These are phyloP conservation scores for Candida verbasci DNA, from an alignment of 805 yeast species.

Conservation along the genomic window DNA sequence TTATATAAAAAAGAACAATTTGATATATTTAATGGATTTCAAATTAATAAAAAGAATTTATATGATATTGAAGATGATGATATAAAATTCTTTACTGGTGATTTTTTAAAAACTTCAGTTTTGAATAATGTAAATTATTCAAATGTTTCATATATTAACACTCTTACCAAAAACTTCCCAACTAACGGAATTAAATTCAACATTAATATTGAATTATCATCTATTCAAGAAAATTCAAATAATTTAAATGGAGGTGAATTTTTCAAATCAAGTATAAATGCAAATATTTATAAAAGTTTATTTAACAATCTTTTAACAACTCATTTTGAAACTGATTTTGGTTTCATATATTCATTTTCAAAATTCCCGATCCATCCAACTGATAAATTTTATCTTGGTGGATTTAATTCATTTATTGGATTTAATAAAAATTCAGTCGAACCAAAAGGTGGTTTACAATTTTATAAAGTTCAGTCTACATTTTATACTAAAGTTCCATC, in stretches of 20 bases:
- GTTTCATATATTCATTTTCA: slow-evolving; percentile 45
- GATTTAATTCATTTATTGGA: slow-evolving; percentile 68
- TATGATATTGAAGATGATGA: slow-evolving; percentile 43
- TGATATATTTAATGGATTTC: slow-evolving; percentile 47
- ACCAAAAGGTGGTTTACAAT: slow-evolving; percentile 68
- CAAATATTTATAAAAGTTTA: slow-evolving; percentile 37
- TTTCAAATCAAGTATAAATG: slow-evolving; percentile 29
- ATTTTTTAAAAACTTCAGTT: slow-evolving; percentile 31
- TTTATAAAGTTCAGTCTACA: slow-evolving; percentile 52
- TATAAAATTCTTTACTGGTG: slow-evolving; percentile 28
- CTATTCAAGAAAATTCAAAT: slow-evolving; percentile 26
- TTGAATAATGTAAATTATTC: slow-evolving; percentile 21
- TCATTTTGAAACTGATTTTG: slow-evolving; percentile 47
- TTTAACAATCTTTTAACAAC: slow-evolving; percentile 45
- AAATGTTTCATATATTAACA: slow-evolving; percentile 18
- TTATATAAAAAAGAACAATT: slow-evolving; percentile 29
- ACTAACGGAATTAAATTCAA: slow-evolving; percentile 57
- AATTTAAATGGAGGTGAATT: slow-evolving; percentile 19
- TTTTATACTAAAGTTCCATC: slow-evolving; percentile 58
- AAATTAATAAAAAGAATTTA: slow-evolving; percentile 54
- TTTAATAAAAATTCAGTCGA: slow-evolving; percentile 67
- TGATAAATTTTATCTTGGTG: slow-evolving; percentile 84
- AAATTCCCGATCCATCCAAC: slow-evolving; percentile 48
- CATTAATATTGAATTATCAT: slow-evolving; percentile 49
- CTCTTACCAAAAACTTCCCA: slow-evolving; percentile 26